Base-by-base conservation (phyloP, 441 rosid species). In the Arabidopsis lyrata region DNA sequence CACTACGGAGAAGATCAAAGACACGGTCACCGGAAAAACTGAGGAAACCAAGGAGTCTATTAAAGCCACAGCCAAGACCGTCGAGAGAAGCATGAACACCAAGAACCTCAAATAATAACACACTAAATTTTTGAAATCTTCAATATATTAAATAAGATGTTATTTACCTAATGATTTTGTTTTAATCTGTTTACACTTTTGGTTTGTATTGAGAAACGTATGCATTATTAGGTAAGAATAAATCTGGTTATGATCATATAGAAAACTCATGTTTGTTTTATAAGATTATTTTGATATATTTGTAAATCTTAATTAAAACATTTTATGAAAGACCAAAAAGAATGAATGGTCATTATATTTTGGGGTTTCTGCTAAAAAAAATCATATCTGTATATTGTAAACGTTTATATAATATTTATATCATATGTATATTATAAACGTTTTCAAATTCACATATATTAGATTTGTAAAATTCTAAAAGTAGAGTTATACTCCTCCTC, bases 1-100 rank as follows among this genome's bases (percentile, higher is more conserved):
- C 36, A 84, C 91, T 0, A 79, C 89, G 1, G 85, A 86, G 52
- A 94, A 88, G 84, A 87, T 89, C 13, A 90, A 87, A 77, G 91
- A 44, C 81, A 86, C 73, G 49, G 76, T 76, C 49, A 56, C 72
- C 0, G 80, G 67, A 35, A 77, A 77, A 60, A 15, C 78, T 1
- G 69, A 68, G 85, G 83, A 64, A 3, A 63, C 91, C 8, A 84
- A 82, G 58, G 83, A 85, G 27, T 76, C 85, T 16, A 58, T 81
- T 59, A 66, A 82, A 61, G 83, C 78, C 24, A 81, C 71, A 38
- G 86, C 89, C 12, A 83, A 77, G 14, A 72, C 78, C 10, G 79
- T 85, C 63, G 81, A 87, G 75, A 77, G 74, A 72, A 72, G 78
- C 83, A 74, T 85, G 86, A 83, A 83, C 76, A 70, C 81, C 57